Evolutionary conservation across 805 yeast genomes (phyloP).

Genomic region (Kurtzmaniella cleridarum): DNA sequence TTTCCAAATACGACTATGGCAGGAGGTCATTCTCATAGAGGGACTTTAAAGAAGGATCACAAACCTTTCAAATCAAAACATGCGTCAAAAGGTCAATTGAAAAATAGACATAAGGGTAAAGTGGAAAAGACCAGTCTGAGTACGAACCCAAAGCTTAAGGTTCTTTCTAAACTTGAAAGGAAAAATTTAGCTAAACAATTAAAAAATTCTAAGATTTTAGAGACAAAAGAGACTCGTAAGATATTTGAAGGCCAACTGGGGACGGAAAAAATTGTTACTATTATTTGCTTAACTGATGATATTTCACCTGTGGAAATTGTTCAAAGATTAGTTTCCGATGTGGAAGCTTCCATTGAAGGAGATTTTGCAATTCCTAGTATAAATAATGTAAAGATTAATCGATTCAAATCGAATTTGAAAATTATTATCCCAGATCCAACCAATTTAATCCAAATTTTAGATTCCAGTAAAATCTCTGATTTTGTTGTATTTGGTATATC

Average conservation of each 20-base stretch:
- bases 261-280: slow-evolving; percentile 77
- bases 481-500: slow-evolving; percentile 86
- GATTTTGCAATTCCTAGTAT: slow-evolving; percentile 42
- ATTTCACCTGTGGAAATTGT: slow-evolving; percentile 52
- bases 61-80: slow-evolving; percentile 91
- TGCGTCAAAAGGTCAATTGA: slow-evolving; percentile 81
- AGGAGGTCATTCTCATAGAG: slow-evolving; percentile 73
- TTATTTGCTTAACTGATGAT: slow-evolving; percentile 76
- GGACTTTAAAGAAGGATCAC: slow-evolving; percentile 77
- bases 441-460: slow-evolving; percentile 66
- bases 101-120: slow-evolving; percentile 78
- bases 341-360: slow-evolving; percentile 10
- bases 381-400: slow-evolving; percentile 45
- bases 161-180: slow-evolving; percentile 53
- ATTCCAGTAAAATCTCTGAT: slow-evolving; percentile 86
- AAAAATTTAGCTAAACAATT: slow-evolving; percentile 75
- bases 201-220: slow-evolving; percentile 63
- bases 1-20: slow-evolving; percentile 41
- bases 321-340: slow-evolving; percentile 40
- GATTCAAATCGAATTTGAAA: slow-evolving; percentile 73
- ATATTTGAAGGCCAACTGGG: slow-evolving; percentile 77
- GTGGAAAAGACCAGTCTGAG: slow-evolving; percentile 56
- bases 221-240: slow-evolving; percentile 53
- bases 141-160: slow-evolving; percentile 31
- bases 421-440: slow-evolving; percentile 66